phyloP scores from a whole-genome alignment of 2,329 filamentous ascomycete species.

The Bretziella fagacearum region DNA sequence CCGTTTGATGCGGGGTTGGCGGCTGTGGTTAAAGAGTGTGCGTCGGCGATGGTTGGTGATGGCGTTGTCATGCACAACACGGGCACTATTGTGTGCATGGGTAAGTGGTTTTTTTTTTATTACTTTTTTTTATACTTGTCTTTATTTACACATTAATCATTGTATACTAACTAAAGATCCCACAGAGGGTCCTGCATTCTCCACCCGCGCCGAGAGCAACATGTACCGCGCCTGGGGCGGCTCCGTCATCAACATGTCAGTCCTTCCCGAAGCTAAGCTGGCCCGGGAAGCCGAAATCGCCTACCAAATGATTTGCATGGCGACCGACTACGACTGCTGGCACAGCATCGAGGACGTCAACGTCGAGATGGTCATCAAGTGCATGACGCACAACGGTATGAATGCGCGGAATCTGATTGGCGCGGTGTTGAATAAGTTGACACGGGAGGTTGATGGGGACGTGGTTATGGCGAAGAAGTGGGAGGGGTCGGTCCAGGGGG shows the following conservation, averaged over 20 bases:
- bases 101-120: conserved; percentile 29
- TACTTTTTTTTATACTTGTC: background rate
- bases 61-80: conserved; percentile 69
- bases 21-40: conserved; percentile 61
- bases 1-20: conserved; percentile 74
- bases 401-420: conserved; percentile 77
- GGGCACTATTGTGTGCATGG: conserved; percentile 84
- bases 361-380: conserved; percentile 90
- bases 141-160: background rate
- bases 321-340: conserved; percentile 99
- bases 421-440: conserved; percentile 73
- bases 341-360: conserved; percentile 68
- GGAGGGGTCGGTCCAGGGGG: conserved; percentile 58
- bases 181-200: conserved; percentile 91
- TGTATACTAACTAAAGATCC: background rate
- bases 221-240: conserved; percentile 92
- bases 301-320: conserved; percentile 99
- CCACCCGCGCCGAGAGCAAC: conserved; percentile 84
- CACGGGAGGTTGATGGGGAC: conserved; percentile 57
- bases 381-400: conserved; percentile 83
- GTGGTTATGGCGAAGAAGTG: conserved; percentile 68
- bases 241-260: conserved; percentile 95
- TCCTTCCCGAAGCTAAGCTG: conserved; percentile 86
- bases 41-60: conserved; percentile 59
- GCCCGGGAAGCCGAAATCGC: conserved; percentile 90